Evolutionary conservation across 805 yeast genomes (phyloP), one percentile per base, ranked within the genome.

Genomic region (Ogataea thermomethanolica): DNA sequence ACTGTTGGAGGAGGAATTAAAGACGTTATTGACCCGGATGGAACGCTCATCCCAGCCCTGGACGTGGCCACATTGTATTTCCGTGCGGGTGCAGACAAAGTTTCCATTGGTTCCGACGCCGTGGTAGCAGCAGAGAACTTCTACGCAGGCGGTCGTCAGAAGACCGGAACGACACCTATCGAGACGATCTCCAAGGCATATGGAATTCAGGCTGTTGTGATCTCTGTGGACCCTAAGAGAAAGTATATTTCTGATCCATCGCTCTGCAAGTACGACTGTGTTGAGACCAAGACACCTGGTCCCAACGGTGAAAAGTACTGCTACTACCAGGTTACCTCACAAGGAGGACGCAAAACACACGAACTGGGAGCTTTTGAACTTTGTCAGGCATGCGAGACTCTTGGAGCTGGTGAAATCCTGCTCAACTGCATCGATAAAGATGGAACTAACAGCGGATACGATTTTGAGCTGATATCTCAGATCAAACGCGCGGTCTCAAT

Each of bases 1-100:
- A 93, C 99, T 0, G 96, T 93, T 29, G 99, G 99, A 31, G 99
- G 99, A 43, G 99, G 99, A 33, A 93, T 93, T 48, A 81, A 86
- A 50, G 98, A 91, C 59, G 78, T 87, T 49, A 74, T 76, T 21
- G 98, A 93, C 51, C 95, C 95, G 1, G 86, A 76, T 49, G 95
- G 95, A 24, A 79, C 84, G 7, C 54, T 63, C 7, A 78, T 87
- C 10, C 81, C 96, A 6, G 98, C 98, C 0, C 74, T 84, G 25
- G 84, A 89, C 36, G 96, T 93, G 22, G 99, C 99, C 0, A 77
- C 86, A 27, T 67, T 89, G 50, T 93, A 93, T 60, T 93, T 93
- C 73, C 74, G 88, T 46, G 86, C 98, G 0, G 99, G 99, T 46
- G 99, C 99, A 11, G 99, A 93, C 64, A 93, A 93, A 60, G 95